Percentiles rank a stretch among this genome's conserved stretches.
Conservation (phyloP, 257 asterid genomes). For the Nicotiana benthamiana region DNA sequence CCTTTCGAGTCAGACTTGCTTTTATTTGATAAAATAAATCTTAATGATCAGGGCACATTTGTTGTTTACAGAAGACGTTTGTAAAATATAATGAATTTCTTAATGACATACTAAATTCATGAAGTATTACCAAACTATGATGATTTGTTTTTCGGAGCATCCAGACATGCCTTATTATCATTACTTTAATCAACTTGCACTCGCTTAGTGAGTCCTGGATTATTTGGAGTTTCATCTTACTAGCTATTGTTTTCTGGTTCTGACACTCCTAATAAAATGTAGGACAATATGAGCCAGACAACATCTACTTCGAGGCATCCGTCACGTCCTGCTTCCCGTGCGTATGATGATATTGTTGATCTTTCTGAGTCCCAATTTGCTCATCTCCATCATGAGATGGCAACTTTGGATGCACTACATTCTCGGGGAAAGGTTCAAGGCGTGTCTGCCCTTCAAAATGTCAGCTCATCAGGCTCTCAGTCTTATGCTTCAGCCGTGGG, state of each 20-base stretch:
- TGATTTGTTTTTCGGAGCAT: neutral
- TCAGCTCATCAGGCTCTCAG: constrained; percentile 29
- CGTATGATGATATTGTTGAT: constrained; percentile 28
- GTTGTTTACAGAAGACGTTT: neutral
- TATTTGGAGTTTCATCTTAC: neutral
- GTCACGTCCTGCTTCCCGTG: constrained; percentile 35
- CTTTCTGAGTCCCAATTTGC: constrained; percentile 32
- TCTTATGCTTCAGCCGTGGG: constrained; percentile 50
- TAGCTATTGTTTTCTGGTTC: neutral
- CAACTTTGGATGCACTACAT: constrained; percentile 28
- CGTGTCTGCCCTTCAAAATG: constrained; percentile 27
- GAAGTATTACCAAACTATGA: neutral
- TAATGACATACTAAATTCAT: neutral
- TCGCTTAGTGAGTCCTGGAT: neutral
- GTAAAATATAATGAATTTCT: neutral
- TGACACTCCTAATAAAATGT: constrained; percentile 10
- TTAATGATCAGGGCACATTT: neutral
- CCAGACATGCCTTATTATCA: neutral
- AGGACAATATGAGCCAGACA: constrained; percentile 43
- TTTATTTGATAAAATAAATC: neutral
- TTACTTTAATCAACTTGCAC: neutral
- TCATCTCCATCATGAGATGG: constrained; percentile 33
- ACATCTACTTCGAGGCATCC: constrained; percentile 34
- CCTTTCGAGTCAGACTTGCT: neutral
- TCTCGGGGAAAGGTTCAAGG: constrained; percentile 30